These are phyloP conservation scores for Mucor velutinosus DNA, from an alignment of 371 early-diverging fungal genomes.

Conservation along the genomic window DNA sequence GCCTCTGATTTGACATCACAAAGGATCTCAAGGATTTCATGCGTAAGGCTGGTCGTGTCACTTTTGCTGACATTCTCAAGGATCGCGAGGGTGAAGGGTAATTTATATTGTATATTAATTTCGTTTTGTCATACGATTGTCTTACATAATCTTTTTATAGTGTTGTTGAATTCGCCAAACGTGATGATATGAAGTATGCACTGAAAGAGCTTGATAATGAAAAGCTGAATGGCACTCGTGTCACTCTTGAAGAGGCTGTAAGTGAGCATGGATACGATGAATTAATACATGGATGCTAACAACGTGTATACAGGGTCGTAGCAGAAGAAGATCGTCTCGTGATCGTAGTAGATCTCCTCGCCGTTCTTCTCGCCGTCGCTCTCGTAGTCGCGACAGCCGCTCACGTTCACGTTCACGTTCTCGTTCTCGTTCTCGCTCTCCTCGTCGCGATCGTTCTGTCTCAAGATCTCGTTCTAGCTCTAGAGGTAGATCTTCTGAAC, in stretches of 20 bases:
- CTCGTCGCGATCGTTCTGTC: constrained; percentile 23
- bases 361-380: constrained; percentile 23
- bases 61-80: constrained; percentile 87
- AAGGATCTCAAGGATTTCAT: constrained; percentile 95
- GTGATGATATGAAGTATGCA: constrained; percentile 82
- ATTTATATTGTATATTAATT: neutral
- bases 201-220: constrained; percentile 78
- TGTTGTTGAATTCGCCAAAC: constrained; percentile 82
- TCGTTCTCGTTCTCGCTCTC: constrained; percentile 15
- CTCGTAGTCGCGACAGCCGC: constrained; percentile 20
- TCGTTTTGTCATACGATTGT: neutral
- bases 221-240: constrained; percentile 78
- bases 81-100: constrained; percentile 85
- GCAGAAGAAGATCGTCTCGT: constrained; percentile 26
- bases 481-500: constrained; percentile 19
- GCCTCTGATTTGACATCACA: constrained; percentile 7
- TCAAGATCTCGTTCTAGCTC: constrained; percentile 25
- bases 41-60: constrained; percentile 90
- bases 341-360: constrained; percentile 30
- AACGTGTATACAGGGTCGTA: constrained; percentile 11
- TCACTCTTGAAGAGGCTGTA: constrained; percentile 72
- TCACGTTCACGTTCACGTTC: constrained; percentile 28
- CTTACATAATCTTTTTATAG: constrained; percentile 37
- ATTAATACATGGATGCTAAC: constrained; percentile 28
- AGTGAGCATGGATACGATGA: constrained; percentile 28